phyloP scores from a whole-genome alignment of 139 green algal genomes.

The Pseudopediastrum boryanum region DNA sequence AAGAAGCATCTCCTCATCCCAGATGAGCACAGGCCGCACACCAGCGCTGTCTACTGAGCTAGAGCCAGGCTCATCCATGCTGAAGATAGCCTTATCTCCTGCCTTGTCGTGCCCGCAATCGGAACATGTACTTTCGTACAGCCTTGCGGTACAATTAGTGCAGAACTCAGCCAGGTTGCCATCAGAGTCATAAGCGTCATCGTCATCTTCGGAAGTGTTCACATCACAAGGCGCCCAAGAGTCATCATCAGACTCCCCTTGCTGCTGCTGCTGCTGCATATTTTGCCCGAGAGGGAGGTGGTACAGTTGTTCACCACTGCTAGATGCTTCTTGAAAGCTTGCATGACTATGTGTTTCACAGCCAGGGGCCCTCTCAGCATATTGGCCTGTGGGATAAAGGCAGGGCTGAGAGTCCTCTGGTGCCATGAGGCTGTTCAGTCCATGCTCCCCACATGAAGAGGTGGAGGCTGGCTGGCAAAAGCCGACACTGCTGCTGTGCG shows the following conservation, averaged over 20 bases:
- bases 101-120: slow-evolving; percentile 29
- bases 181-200: slow-evolving; percentile 16
- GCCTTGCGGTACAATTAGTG: slow-evolving; percentile 30
- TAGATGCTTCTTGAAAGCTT: too few relatives aligned
- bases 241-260: slow-evolving; percentile 17
- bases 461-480: too few relatives aligned
- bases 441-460: too few relatives aligned
- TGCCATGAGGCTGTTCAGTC: too few relatives aligned
- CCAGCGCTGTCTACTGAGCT: background rate
- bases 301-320: too few relatives aligned
- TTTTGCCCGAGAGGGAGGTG: too few relatives aligned
- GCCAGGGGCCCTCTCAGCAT: too few relatives aligned
- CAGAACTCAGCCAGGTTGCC: slow-evolving; percentile 18
- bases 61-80: background rate
- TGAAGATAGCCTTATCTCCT: background rate
- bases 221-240: slow-evolving; percentile 20
- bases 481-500: too few relatives aligned
- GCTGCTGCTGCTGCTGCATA: background rate
- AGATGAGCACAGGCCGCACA: slow-evolving; percentile 22
- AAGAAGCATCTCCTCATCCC: slow-evolving; percentile 38
- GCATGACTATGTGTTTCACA: too few relatives aligned
- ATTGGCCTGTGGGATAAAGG: too few relatives aligned
- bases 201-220: slow-evolving; percentile 9
- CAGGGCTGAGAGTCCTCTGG: too few relatives aligned
- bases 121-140: background rate